Evolutionary conservation across 805 yeast species (phyloP), one percentile per base, ranked within the genome.

Genomic region (Diddensiella caesifluorescens): DNA sequence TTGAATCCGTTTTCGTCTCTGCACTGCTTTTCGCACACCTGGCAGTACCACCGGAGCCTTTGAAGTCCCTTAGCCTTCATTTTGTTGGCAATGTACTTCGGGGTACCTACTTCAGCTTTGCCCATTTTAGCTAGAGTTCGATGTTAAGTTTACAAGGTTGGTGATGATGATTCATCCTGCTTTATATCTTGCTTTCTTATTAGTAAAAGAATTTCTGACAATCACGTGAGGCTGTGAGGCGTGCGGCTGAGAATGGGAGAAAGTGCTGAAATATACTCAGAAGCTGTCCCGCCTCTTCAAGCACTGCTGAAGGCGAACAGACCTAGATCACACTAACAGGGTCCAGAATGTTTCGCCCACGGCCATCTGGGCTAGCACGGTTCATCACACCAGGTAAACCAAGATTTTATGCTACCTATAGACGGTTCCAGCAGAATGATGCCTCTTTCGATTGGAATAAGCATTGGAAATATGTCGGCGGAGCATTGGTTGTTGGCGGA

Each of bases 1-100:
- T 83, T 82, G 68, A 84, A 92, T 20, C 98, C 99, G 63, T 92
- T 90, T 48, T 84, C 95, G 60, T 94, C 99, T 42, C 97, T 68
- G 60, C 97, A 89, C 64, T 92, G 99, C 56, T 90, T 87, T 57
- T 73, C 77, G 56, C 99, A 92, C 2, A 86, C 72, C 60, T 68
- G 97, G 61, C 99, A 92, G 62, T 88, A 94, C 71, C 77, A 90
- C 47, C 77, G 71, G 39, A 92, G 74, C 56, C 84, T 80, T 62
- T 89, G 97, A 20, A 89, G 77, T 2, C 97, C 97, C 36, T 75
- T 70, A 20, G 86, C 77, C 63, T 84, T 85, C 71, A 85, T 73
- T 60, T 81, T 79, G 54, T 84, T 86, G 22, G 90, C 73, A 38
- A 82, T 66, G 59, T 75, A 76, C 57, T 83, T 83, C 25, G 95